Conservation (phyloP, 805 yeast genomes). For the Wickerhamomyces xylosicus region DNA sequence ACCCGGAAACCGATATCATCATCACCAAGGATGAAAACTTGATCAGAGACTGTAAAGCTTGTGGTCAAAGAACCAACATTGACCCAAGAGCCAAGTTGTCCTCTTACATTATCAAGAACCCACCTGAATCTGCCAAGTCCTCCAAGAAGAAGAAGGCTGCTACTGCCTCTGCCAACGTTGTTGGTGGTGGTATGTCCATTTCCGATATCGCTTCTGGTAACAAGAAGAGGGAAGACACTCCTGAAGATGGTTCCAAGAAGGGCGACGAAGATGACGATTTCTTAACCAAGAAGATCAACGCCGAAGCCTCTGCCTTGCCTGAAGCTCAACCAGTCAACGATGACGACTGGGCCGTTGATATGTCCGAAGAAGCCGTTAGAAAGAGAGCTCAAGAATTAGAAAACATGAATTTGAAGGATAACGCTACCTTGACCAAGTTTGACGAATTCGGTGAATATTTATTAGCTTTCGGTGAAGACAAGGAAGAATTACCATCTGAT, state of each 20-base stretch:
- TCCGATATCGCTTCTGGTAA: slow-evolving; percentile 63
- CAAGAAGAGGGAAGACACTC: slow-evolving; percentile 17
- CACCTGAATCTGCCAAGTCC: slow-evolving; percentile 53
- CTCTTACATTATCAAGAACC: slow-evolving; percentile 84
- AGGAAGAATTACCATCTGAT: slow-evolving; percentile 62
- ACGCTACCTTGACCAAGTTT: slow-evolving; percentile 37
- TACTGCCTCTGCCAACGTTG: slow-evolving; percentile 82
- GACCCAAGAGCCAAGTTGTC: slow-evolving; percentile 82
- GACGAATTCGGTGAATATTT: slow-evolving; percentile 90
- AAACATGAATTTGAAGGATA: slow-evolving; percentile 36
- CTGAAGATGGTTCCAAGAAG: slow-evolving; percentile 27
- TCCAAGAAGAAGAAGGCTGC: slow-evolving; percentile 56
- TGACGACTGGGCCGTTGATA: slow-evolving; percentile 96
- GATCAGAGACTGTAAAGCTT: slow-evolving; percentile 93
- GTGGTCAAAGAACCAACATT: slow-evolving; percentile 81
- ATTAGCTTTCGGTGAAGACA: slow-evolving; percentile 39
- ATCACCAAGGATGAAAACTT: slow-evolving; percentile 66
- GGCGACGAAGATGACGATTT: slow-evolving; percentile 61
- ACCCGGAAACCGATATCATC: slow-evolving; percentile 92
- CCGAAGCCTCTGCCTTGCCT: slow-evolving; percentile 67
- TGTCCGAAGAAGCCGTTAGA: slow-evolving; percentile 91
- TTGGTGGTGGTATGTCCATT: slow-evolving; percentile 78
- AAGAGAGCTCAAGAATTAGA: slow-evolving; percentile 86
- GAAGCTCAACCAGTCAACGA: slow-evolving; percentile 61
- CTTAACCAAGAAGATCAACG: slow-evolving; percentile 67